Evolutionary conservation across 495 filamentous ascomycete genomes (phyloP), one percentile per base, ranked within the genome.

Genomic region (Cenococcum geophilum): DNA sequence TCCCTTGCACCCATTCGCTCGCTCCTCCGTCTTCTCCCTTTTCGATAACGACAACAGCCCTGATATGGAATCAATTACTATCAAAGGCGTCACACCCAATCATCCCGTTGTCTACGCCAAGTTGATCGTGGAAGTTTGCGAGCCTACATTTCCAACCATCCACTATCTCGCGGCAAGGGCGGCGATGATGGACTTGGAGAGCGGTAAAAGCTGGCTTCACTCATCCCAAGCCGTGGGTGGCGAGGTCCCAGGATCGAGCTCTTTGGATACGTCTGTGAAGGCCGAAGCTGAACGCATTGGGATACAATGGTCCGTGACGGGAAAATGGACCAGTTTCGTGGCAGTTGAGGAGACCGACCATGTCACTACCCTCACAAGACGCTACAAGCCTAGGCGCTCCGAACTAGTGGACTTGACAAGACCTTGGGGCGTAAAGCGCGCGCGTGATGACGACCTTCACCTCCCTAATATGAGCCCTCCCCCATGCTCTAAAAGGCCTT

Each of bases 111-210:
- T n/a, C n/a, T n/a, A n/a, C n/a, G n/a, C n/a, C n/a, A n/a, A n/a
- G n/a, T 73, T 89, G 9, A 71, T 79, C 27, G 74, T 88, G 18
- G 77, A 80, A 55, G 83, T 89, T 32, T 83, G 84, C 0, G 76
- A 89, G 10, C 69, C 77, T 6, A 61, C 72, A 1, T 66, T 82
- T 0, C 73, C 82, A 51, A 88, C 82, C 0, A 82, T 89, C 55
- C 86, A 89, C 67, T 83, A 86, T 61, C 79, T 89, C 1, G 84
- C 85, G 0, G 85, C 85, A 0, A 79, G 79, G 37, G 86, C 86
- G 67, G 83, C 85, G 0, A 74, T 84, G 12, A 73, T 79, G 43
- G 87, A 89, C 56, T 77, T 91, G 0, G 86, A 89, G 68, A 83
- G 87, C 69, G 80, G 77, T 5, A 78, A 81, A 32, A 83, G 86